Conservation (phyloP, 345 rosid genomes). For the Ceriops decandra region DNA sequence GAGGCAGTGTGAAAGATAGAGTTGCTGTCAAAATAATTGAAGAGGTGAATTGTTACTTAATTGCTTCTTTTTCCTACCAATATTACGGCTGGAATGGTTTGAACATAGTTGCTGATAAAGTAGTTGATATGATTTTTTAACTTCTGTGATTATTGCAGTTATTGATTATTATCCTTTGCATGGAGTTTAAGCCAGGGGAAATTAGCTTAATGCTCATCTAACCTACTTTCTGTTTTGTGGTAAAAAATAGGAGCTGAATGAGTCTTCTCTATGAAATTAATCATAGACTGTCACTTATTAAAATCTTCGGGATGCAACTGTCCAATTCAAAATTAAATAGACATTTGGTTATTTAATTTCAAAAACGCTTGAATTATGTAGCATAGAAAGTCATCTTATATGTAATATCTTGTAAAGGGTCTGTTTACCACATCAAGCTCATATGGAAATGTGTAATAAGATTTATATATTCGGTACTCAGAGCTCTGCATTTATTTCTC, state of each 20-base stretch:
- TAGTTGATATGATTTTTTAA: not conserved
- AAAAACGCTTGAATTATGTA: not conserved
- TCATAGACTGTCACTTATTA: not conserved
- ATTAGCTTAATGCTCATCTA: not conserved
- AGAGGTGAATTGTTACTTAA: conserved; percentile 50
- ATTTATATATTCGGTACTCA: not conserved
- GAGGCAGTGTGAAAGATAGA: conserved; percentile 95
- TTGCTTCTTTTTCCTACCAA: not conserved
- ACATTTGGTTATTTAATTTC: not conserved
- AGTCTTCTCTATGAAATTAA: not conserved
- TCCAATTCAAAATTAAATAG: conserved; percentile 4
- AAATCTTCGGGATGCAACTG: not conserved
- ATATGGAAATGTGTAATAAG: not conserved
- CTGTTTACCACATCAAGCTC: not conserved
- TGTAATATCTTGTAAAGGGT: not conserved
- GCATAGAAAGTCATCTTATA: not conserved
- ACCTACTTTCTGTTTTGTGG: not conserved
- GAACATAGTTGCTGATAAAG: not conserved
- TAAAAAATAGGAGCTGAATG: not conserved
- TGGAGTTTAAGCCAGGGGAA: not conserved
- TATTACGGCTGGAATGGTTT: too few relatives aligned
- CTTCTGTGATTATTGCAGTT: not conserved
- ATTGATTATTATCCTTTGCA: not conserved
- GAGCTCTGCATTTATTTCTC: conserved; percentile 1
- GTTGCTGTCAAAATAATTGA: conserved; percentile 83